Evolutionary conservation across 2,329 filamentous ascomycete genomes (phyloP).

Genomic region (Calonectria hongkongensis): DNA sequence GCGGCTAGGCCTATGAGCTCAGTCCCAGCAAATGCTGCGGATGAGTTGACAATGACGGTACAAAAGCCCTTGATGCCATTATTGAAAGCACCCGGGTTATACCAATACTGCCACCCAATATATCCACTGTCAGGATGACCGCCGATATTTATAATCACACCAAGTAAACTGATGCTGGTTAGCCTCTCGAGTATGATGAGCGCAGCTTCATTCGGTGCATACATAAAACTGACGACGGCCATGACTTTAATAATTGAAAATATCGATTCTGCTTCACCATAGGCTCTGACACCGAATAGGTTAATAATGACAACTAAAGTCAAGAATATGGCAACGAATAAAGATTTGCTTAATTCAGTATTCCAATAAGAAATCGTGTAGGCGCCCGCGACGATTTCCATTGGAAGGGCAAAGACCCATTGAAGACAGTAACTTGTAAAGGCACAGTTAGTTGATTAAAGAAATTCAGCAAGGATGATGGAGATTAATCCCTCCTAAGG

Average conservation of each 20-base stretch:
- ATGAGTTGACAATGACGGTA: background rate
- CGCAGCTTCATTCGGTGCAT: background rate
- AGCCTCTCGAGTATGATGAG: background rate
- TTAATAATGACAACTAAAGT: background rate
- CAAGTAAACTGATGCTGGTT: background rate
- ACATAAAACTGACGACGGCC: constrained; percentile 3
- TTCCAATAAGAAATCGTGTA: constrained; percentile 5
- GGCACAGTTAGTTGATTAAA: background rate
- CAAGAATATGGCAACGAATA: background rate
- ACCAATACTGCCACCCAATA: constrained; percentile 11
- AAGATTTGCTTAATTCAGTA: background rate
- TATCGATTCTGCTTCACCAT: background rate
- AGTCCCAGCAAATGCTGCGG: background rate
- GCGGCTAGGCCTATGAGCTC: constrained; percentile 1
- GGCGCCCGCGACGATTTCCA: background rate
- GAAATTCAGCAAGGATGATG: too few species aligned
- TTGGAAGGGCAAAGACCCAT: background rate
- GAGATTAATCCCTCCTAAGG: too few species aligned
- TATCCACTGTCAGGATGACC: constrained; percentile 5
- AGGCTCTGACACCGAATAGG: background rate
- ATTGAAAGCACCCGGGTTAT: background rate
- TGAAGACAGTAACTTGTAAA: background rate
- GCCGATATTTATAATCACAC: background rate
- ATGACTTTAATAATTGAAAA: background rate
- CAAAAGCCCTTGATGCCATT: background rate